phyloP scores from a whole-genome alignment of 1,284 basidiomycete species.

The Pholiota adiposa region DNA sequence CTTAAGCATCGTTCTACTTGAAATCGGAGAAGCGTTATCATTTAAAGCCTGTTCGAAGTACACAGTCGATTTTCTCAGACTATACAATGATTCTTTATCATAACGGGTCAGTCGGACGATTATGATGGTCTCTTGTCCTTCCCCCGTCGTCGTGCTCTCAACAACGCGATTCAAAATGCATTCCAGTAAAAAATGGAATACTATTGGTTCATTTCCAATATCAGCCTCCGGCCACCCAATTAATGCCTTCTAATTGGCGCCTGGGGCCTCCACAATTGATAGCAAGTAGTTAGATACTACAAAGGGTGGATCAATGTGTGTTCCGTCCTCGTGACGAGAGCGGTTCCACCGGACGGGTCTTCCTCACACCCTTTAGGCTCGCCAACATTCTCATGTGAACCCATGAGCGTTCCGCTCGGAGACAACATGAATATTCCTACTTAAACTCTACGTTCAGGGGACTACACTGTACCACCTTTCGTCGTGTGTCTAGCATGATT shows the following conservation, averaged over 20 bases:
- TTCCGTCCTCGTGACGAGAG: constrained; percentile 9
- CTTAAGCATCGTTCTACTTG: no score
- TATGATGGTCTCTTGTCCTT: no score
- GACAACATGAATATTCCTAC: constrained; percentile 6
- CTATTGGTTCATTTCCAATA: no score
- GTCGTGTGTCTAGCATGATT: constrained; percentile 10
- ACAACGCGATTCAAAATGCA: no score
- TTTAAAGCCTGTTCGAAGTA: no score
- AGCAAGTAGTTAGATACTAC: background rate
- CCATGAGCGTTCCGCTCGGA: background rate
- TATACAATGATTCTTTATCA: no score
- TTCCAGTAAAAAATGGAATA: no score
- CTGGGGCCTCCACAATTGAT: background rate
- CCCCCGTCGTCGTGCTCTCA: no score
- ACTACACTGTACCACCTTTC: background rate
- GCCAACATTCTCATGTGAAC: constrained; percentile 11
- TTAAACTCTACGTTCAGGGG: background rate
- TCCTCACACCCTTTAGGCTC: constrained; percentile 3
- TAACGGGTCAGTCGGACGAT: no score
- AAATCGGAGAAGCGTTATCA: no score
- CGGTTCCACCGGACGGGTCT: constrained; percentile 26
- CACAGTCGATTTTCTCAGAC: no score
- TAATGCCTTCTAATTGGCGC: background rate
- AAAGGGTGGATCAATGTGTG: background rate
- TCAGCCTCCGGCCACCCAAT: no score